A percentile compares a stretch with the other conserved stretches of the same genome.
Conservation (phyloP, 2,329 filamentous ascomycete genomes). For the Diaporthe amygdali region DNA sequence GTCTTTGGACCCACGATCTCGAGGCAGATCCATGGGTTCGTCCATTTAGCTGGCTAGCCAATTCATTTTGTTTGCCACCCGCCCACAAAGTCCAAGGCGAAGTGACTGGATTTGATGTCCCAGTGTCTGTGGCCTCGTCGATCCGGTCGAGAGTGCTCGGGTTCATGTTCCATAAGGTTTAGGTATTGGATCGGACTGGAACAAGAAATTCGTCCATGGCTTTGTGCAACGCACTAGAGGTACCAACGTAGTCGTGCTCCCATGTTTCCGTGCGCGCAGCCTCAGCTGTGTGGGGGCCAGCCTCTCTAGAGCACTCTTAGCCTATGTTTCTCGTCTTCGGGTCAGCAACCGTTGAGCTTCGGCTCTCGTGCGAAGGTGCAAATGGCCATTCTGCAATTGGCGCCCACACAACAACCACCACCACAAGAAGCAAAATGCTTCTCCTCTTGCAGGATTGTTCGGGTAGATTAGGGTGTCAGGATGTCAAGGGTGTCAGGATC, state of each 20-base stretch:
- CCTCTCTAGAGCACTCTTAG: not conserved
- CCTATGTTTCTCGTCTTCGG: not conserved
- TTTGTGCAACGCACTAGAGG: not conserved
- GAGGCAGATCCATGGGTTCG: not conserved
- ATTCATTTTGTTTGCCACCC: not conserved
- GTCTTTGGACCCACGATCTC: constrained; percentile 9
- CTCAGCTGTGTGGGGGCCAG: not conserved
- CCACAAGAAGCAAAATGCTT: no score
- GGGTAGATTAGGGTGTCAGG: no score
- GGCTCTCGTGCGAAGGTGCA: not conserved
- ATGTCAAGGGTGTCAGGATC: not conserved
- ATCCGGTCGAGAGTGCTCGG: not conserved
- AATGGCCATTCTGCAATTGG: constrained; percentile 2
- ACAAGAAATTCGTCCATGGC: not conserved
- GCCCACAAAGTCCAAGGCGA: not conserved
- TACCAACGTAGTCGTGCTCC: not conserved
- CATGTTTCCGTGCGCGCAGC: not conserved
- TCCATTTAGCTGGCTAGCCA: not conserved
- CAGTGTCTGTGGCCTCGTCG: not conserved
- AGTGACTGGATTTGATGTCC: not conserved
- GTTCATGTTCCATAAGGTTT: not conserved
- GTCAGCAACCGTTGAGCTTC: not conserved
- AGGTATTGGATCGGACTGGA: not conserved
- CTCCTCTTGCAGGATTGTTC: no score
- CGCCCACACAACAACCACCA: not conserved